Evolutionary conservation across 306 rosid genomes (phyloP), one percentile per base, ranked within the genome.

Genomic region (Corylus avellana): DNA sequence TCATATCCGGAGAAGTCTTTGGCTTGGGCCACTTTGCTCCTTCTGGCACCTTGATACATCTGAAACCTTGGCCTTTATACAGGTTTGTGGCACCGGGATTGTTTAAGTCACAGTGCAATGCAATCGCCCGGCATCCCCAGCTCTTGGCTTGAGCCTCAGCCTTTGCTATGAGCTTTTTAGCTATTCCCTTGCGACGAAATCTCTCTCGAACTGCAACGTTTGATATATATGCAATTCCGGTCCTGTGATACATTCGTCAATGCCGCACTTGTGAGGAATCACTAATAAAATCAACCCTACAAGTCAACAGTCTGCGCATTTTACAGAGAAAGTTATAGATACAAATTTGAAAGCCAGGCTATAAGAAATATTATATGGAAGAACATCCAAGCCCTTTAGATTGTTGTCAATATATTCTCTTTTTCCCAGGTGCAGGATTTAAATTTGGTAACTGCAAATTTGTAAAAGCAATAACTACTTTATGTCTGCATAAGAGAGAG

Each of bases 1-100:
- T 85, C 32, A 87, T 76, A 80, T 96, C 91, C 0, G 98, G 94
- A n/a, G 90, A 87, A 46, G 97, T 93, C 89, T 84, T 96, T n/a
- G 99, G 99, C 77, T 86, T 90, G 20, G 98, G 99, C 99, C 99
- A 96, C 69, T 87, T 90, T 62, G 99, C 97, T 85, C 97, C 98
- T 82, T 86, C 92, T 12, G 99, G 99, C 76, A 95, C 92, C 85
- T 87, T 93, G 57, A 96, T 81, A 71, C 81, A 69, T 80, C 84
- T 95, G 93, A 89, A 93, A 73, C 99, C 98, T 84, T 88, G 94
- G 42, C 93, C 92, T 84, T 59, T 83, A 78, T 95, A 95, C 76
- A 95, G 90, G 81, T 89, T 93, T 12, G 92, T 77, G 46, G 98
- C 99, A 8, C 79, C 96, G 4, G 90, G 91, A 75, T 95, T 95